Evolutionary conservation across 140 eudicot species (phyloP).

Genomic region (Erigeron philadelphicus): DNA sequence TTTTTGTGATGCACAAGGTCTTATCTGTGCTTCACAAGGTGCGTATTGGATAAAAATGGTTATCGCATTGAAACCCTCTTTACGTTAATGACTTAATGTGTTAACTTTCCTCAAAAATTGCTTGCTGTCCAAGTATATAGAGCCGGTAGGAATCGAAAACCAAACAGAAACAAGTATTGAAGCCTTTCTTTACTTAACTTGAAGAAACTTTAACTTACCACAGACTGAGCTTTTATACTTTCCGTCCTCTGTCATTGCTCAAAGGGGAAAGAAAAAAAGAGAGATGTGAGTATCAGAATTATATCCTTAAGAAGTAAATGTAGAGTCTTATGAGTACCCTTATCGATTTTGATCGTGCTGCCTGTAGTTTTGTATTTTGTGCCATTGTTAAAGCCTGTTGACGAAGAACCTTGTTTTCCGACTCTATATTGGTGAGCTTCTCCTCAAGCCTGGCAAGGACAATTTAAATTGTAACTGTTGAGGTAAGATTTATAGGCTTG

Average conservation of each 20-base stretch:
- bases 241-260: constrained; percentile 54
- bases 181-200: neutral
- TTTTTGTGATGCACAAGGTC: too few species aligned
- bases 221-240: constrained; percentile 30
- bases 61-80: too few species aligned
- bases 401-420: constrained; percentile 88
- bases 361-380: constrained; percentile 54
- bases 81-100: too few species aligned
- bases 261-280: constrained; percentile 19
- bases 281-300: constrained; percentile 24
- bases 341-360: constrained; percentile 62
- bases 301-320: constrained; percentile 17
- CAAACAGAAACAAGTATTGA: too few species aligned
- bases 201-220: constrained; percentile 42
- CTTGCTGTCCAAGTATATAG: too few species aligned
- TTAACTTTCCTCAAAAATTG: too few species aligned
- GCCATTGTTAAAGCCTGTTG: constrained; percentile 93
- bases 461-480: neutral
- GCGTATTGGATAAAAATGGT: too few species aligned
- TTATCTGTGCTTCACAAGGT: too few species aligned
- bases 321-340: constrained; percentile 45
- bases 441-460: constrained; percentile 63
- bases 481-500: neutral
- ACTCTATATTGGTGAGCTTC: constrained; percentile 70
- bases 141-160: too few species aligned